These are phyloP conservation scores for Phyllosticta citrichinensis DNA, from an alignment of 2,329 filamentous ascomycete species.

Conservation along the genomic window DNA sequence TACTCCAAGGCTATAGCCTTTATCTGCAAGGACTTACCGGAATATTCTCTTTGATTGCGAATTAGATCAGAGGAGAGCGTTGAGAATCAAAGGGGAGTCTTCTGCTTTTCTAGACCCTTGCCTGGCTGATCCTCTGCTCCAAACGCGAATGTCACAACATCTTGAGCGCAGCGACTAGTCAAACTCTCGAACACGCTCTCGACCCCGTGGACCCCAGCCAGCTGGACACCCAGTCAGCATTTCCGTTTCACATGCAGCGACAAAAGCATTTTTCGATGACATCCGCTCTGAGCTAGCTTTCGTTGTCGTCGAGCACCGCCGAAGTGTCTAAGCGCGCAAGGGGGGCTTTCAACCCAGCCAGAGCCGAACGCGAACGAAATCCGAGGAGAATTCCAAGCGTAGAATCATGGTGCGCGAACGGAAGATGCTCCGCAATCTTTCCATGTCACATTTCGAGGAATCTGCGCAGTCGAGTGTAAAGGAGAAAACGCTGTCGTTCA, in stretches of 20 bases:
- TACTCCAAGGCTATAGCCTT: neutral
- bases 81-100: neutral
- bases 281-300: neutral
- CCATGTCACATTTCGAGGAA: neutral
- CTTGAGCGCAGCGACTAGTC: neutral
- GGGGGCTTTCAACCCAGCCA: neutral
- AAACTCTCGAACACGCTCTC: neutral
- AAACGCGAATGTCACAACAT: neutral
- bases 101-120: neutral
- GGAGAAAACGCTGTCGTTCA: neutral
- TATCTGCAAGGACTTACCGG: neutral
- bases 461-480: neutral
- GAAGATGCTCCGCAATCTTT: neutral
- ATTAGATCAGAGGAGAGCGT: neutral
- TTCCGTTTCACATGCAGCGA: neutral
- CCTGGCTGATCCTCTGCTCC: neutral
- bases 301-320: neutral
- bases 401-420: neutral
- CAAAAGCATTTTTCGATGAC: neutral
- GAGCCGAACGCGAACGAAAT: neutral
- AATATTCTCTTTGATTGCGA: neutral
- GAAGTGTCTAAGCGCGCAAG: neutral
- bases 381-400: neutral
- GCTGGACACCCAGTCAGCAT: neutral
- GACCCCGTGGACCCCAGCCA: neutral